A percentile compares a stretch with the other conserved stretches of the same genome.
Conservation (phyloP, 2,329 filamentous ascomycete genomes). For the Cladophialophora yegresii region DNA sequence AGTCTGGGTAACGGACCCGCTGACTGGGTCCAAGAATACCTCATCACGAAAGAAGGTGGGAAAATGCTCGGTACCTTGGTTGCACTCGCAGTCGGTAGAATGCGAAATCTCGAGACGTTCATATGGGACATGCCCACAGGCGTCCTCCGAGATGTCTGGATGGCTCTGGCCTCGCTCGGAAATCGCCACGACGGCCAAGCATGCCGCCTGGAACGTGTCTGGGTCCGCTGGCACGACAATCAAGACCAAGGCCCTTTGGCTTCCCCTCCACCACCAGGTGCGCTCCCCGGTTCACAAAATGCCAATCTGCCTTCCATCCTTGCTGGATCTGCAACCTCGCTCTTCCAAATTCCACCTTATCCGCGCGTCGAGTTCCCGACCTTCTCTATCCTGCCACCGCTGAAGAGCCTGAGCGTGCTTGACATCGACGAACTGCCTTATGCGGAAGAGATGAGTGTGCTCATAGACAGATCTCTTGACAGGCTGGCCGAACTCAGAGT, state of each 20-base stretch:
- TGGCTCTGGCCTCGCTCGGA: constrained; percentile 71
- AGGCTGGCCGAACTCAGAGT: constrained; percentile 71
- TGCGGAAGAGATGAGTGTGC: constrained; percentile 76
- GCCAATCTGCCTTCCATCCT: constrained; percentile 33
- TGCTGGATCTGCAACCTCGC: constrained; percentile 27
- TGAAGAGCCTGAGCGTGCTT: constrained; percentile 74
- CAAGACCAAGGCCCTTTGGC: constrained; percentile 49
- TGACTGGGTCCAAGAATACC: constrained; percentile 78
- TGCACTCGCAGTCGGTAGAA: constrained; percentile 74
- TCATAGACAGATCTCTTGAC: constrained; percentile 70
- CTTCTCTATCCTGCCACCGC: constrained; percentile 72
- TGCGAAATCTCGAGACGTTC: constrained; percentile 79
- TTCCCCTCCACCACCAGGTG: constrained; percentile 39
- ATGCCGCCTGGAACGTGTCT: constrained; percentile 71
- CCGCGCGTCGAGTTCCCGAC: constrained; percentile 73
- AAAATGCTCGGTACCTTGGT: constrained; percentile 88
- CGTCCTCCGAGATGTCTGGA: constrained; percentile 77
- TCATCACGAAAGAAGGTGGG: constrained; percentile 77
- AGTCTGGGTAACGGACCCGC: constrained; percentile 78
- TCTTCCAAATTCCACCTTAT: constrained; percentile 44
- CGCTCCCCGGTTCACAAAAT: constrained; percentile 27
- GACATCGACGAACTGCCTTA: constrained; percentile 83
- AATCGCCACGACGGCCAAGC: constrained; percentile 61
- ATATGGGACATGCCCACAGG: constrained; percentile 90
- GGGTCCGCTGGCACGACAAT: constrained; percentile 84